Conservation (phyloP, 805 yeast species). For the Millerozyma acaciae region DNA sequence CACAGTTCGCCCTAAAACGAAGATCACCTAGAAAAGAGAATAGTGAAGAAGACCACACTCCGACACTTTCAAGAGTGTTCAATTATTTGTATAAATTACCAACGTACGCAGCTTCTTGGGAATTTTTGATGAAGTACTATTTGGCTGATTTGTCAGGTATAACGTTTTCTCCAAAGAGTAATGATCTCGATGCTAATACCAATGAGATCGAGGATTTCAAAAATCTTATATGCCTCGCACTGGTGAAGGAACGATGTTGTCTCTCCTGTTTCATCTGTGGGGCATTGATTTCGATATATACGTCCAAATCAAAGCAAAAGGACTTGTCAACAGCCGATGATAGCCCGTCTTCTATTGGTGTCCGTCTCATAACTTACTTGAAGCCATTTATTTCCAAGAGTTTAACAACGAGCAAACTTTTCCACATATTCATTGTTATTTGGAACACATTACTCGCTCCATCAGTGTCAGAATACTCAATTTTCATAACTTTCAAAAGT, state of each 20-base stretch:
- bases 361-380: constrained; percentile 21
- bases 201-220: constrained; percentile 27
- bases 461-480: constrained; percentile 10
- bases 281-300: constrained; percentile 24
- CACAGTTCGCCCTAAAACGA: constrained; percentile 2
- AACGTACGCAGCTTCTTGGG: constrained; percentile 32
- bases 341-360: constrained; percentile 13
- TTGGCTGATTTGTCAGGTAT: constrained; percentile 43
- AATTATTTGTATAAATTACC: constrained; percentile 31
- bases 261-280: constrained; percentile 43
- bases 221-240: constrained; percentile 22
- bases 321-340: constrained; percentile 7
- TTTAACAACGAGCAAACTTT: constrained; percentile 13
- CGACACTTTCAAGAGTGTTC: constrained; percentile 17
- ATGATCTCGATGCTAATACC: constrained; percentile 11
- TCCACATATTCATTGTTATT: constrained; percentile 19
- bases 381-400: constrained; percentile 16
- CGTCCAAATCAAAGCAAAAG: constrained; percentile 19
- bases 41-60: background rate
- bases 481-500: constrained; percentile 22
- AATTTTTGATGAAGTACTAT: constrained; percentile 36
- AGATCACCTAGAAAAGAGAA: constrained; percentile 1
- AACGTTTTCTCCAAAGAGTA: constrained; percentile 12
- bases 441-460: constrained; percentile 22
- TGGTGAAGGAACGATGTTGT: constrained; percentile 15